phyloP scores from a whole-genome alignment of 78 protist species.

The Cavenderia fasciculata region DNA sequence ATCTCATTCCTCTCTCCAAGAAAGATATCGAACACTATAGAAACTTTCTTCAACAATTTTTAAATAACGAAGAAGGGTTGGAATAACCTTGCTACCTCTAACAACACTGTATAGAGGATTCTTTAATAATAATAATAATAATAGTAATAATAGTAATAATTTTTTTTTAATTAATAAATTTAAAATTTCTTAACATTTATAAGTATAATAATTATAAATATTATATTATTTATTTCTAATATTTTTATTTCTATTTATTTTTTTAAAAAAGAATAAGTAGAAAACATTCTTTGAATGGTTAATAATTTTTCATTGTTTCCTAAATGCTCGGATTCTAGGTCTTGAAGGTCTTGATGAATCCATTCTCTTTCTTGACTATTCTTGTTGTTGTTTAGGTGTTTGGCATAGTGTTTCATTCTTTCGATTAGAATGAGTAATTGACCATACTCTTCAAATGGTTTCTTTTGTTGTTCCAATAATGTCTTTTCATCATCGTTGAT shows the following conservation, averaged over 20 bases:
- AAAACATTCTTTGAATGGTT: conserved; percentile 63
- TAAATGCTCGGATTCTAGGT: conserved; percentile 55
- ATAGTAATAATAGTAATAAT: no score
- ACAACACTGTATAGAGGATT: no score
- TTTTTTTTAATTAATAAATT: no score
- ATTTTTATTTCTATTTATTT: no score
- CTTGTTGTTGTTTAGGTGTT: neutral
- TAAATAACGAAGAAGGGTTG: neutral
- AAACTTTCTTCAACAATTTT: conserved; percentile 14
- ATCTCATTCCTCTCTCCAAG: conserved; percentile 53
- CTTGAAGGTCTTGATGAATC: conserved; percentile 47
- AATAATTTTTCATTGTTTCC: conserved; percentile 17
- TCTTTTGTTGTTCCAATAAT: neutral
- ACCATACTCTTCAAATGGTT: conserved; percentile 69
- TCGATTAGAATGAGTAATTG: neutral
- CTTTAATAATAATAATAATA: no score
- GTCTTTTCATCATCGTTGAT: conserved; percentile 6
- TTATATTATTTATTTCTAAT: no score
- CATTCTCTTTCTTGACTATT: conserved; percentile 30
- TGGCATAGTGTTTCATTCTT: conserved; percentile 8
- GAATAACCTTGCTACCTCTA: no score
- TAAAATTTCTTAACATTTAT: no score
- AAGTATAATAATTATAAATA: no score
- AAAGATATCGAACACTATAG: conserved; percentile 32
- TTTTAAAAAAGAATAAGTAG: conserved; percentile 59